phyloP scores from a whole-genome alignment of 345 rosid species.

The Eutrema japonicum region DNA sequence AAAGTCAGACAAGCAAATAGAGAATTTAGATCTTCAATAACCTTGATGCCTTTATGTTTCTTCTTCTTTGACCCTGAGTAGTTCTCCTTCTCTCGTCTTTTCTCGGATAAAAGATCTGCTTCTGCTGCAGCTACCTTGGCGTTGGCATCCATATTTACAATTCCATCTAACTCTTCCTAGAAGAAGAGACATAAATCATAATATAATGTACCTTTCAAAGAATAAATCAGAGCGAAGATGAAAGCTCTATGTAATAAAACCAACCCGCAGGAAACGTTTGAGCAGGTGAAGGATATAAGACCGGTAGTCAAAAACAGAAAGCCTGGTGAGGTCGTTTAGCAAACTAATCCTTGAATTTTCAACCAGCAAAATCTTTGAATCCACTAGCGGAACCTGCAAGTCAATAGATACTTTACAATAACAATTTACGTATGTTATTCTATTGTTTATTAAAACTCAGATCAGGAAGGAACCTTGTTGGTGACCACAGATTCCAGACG shows the following conservation, averaged over 20 bases:
- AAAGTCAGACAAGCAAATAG: slow-evolving; percentile 14
- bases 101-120: not conserved
- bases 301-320: slow-evolving; percentile 35
- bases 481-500: not conserved
- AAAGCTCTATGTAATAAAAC: slow-evolving; percentile 21
- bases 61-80: slow-evolving; percentile 14
- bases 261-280: slow-evolving; percentile 30
- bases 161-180: slow-evolving; percentile 10
- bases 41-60: slow-evolving; percentile 21
- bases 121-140: slow-evolving; percentile 26
- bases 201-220: not conserved
- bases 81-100: slow-evolving; percentile 3
- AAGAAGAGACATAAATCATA: not conserved
- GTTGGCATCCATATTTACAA: slow-evolving; percentile 14
- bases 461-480: slow-evolving; percentile 22
- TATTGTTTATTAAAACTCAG: not conserved
- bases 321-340: slow-evolving; percentile 18
- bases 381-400: slow-evolving; percentile 12
- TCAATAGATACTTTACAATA: not conserved
- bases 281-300: slow-evolving; percentile 28
- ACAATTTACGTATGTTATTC: not conserved
- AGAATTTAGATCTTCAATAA: slow-evolving; percentile 5
- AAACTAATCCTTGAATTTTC: slow-evolving; percentile 22
- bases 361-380: slow-evolving; percentile 24
- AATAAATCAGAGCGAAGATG: not conserved